Conservation (phyloP, 2,329 filamentous ascomycete species). For the Calonectria ilicicola region DNA sequence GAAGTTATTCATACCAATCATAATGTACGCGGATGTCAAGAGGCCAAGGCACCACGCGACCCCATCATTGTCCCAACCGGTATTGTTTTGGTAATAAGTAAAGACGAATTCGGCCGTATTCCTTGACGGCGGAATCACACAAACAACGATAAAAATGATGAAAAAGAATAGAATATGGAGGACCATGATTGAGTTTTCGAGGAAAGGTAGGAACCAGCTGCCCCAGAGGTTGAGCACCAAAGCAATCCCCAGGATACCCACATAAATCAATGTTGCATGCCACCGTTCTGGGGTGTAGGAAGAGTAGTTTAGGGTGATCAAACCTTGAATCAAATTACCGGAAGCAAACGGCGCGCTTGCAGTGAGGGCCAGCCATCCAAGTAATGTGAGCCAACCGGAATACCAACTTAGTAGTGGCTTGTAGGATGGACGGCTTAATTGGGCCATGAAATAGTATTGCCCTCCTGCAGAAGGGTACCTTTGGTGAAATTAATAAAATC, state of each 20-base stretch:
- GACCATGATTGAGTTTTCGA: slow-evolving; percentile 18
- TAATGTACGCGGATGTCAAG: slow-evolving; percentile 7
- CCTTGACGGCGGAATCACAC: not conserved
- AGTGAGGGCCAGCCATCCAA: slow-evolving; percentile 20
- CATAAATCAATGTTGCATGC: slow-evolving; percentile 4
- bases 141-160: slow-evolving; percentile 6
- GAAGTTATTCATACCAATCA: not conserved
- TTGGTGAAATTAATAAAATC: not conserved
- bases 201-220: slow-evolving; percentile 9
- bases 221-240: not conserved
- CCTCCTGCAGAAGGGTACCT: slow-evolving; percentile 55
- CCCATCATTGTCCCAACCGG: slow-evolving; percentile 1
- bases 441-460: slow-evolving; percentile 23
- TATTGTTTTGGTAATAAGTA: slow-evolving; percentile 15
- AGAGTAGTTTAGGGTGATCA: slow-evolving; percentile 16
- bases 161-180: slow-evolving; percentile 19
- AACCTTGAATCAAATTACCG: slow-evolving; percentile 17
- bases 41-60: slow-evolving; percentile 11
- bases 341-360: slow-evolving; percentile 15
- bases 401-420: not conserved
- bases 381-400: slow-evolving; percentile 9
- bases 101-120: slow-evolving; percentile 16
- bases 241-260: not conserved
- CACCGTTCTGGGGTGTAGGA: slow-evolving; percentile 14
- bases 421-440: not conserved